Base-by-base conservation (phyloP, 495 filamentous ascomycete species). In the Penicillium simplicissimum region DNA sequence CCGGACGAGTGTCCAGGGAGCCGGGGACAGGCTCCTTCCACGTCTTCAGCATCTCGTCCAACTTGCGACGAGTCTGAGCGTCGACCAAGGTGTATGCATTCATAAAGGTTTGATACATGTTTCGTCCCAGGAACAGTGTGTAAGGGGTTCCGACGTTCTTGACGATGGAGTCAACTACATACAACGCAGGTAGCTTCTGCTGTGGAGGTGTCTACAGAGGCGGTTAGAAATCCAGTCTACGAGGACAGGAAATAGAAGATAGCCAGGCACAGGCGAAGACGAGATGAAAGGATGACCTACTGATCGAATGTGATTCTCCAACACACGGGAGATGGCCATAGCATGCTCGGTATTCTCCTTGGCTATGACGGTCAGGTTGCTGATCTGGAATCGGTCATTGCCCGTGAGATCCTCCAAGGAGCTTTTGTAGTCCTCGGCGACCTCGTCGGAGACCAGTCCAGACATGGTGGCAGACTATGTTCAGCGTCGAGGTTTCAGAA, bases 81-180 rank as follows among this genome's bases (percentile, higher is more conserved):
- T 97, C 92, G 60, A 97, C 92, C 65, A 95, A 81, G 6, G 87
- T 88, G 72, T 97, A 98, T 55, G 96, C 91, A 64, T 92, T 88
- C 93, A 98, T 97, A 72, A 97, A 98, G 17, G 91, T 97, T 64
- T 86, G 84, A 73, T 91, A 98, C 59, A 98, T 85, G 73, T 94
- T 93, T 19, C 90, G 87, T 38, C 95, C 91, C 61, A 98, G 87
- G 72, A 95, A 97, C 8, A 97, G 82, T 1, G 92, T 96, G 76
- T 98, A 98, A 51, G 95, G 96, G 1, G 93, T 97, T 28, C 96
- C 96, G 58, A 98, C 93, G 82, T 98, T 98, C 79, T 98, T 98
- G 68, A 95, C 95, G 58, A 98, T 90, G 9, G 93, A 97, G 78
- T 98, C 95, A 71, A 97, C 90, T 66, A 98, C 89, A 79, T 98